Evolutionary conservation across 148 eudicot species (phyloP).

Genomic region (Silene latifolia): DNA sequence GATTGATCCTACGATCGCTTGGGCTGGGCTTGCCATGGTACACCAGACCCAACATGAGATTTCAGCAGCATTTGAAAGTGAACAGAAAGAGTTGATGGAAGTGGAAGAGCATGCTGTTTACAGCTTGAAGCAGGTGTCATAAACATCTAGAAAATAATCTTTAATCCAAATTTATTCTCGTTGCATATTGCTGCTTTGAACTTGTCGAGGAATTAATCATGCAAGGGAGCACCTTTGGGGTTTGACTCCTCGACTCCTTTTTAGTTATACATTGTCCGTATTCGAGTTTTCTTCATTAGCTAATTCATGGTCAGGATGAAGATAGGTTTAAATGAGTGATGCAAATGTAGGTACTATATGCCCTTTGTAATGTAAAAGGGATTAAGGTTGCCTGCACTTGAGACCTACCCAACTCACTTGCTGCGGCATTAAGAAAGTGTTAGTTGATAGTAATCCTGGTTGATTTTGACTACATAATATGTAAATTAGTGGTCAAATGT

Average conservation of each 20-base stretch:
- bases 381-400: too few relatives aligned
- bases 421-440: too few relatives aligned
- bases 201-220: background rate
- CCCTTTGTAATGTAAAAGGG: too few relatives aligned
- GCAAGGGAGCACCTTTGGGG: background rate
- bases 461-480: too few relatives aligned
- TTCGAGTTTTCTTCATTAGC: background rate
- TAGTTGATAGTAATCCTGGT: too few relatives aligned
- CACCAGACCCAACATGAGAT: slow-evolving; percentile 95
- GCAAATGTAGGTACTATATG: too few relatives aligned
- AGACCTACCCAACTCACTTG: too few relatives aligned
- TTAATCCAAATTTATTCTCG: background rate
- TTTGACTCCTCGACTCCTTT: background rate
- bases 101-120: slow-evolving; percentile 66
- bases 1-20: slow-evolving; percentile 72
- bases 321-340: too few relatives aligned
- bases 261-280: too few relatives aligned
- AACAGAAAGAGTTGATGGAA: slow-evolving; percentile 62
- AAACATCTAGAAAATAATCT: too few relatives aligned
- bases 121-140: slow-evolving; percentile 76
- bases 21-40: slow-evolving; percentile 96
- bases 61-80: slow-evolving; percentile 78
- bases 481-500: too few relatives aligned
- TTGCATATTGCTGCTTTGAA: background rate
- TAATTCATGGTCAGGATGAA: background rate